Percentiles rank a stretch among this genome's conserved stretches.
phyloP scores from a whole-genome alignment of 352 stramenopile species.

The Phytopythium montanum region DNA sequence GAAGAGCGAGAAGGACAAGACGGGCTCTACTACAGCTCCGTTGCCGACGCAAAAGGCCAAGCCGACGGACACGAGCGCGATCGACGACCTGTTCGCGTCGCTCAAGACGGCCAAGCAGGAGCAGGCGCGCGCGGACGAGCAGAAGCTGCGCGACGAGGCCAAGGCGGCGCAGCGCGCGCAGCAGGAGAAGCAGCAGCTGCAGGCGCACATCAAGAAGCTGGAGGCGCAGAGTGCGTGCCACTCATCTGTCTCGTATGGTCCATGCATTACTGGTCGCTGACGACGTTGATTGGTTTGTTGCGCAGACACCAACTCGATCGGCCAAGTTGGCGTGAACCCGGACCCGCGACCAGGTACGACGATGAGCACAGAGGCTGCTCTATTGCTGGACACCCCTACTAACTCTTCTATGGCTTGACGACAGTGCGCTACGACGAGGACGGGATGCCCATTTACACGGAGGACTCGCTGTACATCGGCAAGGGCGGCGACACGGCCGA shows the following conservation, averaged over 20 bases:
- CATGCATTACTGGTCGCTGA: not conserved
- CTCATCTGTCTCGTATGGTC: not conserved
- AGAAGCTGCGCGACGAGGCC: constrained; percentile 46
- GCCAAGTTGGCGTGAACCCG: constrained; percentile 47
- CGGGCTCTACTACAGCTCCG: not conserved
- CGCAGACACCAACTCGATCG: constrained; percentile 78
- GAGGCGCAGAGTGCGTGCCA: constrained; percentile 67
- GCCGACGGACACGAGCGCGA: constrained; percentile 46
- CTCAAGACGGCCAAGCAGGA: constrained; percentile 78
- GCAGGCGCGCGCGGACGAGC: constrained; percentile 48
- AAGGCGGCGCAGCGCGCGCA: constrained; percentile 35
- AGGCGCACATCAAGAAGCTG: constrained; percentile 80
- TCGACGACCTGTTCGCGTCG: constrained; percentile 77
- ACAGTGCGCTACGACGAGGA: constrained; percentile 84
- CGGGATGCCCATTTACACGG: constrained; percentile 84
- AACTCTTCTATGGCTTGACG: not conserved
- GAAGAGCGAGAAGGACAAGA: constrained; percentile 36
- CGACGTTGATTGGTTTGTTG: not conserved
- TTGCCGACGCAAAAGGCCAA: constrained; percentile 10
- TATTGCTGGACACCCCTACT: not conserved
- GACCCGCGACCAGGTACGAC: constrained; percentile 66
- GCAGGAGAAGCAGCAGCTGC: constrained; percentile 59
- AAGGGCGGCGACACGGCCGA: constrained; percentile 81
- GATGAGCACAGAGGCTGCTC: too few species aligned
- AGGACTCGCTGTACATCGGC: constrained; percentile 77